Conservation (phyloP, 768 basidiomycete species). For the Dentipellis sp. region DNA sequence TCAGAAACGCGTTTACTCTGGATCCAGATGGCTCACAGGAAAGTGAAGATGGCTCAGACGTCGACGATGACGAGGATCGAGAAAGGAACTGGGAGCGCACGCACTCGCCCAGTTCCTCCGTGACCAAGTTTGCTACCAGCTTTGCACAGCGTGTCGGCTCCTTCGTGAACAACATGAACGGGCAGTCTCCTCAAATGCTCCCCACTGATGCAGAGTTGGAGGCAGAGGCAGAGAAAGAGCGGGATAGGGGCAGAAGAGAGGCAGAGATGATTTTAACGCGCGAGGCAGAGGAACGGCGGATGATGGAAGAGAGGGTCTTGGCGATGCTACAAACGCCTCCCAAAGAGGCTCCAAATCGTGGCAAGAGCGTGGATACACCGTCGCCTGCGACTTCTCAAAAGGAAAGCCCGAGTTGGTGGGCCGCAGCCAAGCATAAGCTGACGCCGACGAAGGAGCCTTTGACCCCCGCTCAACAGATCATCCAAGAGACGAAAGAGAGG, state of each 20-base stretch:
- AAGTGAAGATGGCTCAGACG: conserved; percentile 36
- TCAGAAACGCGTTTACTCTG: conserved; percentile 53
- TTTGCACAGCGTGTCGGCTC: conserved; percentile 69
- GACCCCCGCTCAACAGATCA: conserved; percentile 81
- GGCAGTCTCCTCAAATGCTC: conserved; percentile 24
- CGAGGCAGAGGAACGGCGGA: conserved; percentile 61
- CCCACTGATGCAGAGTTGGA: conserved; percentile 75
- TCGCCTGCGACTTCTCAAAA: conserved; percentile 60
- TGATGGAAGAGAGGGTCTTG: conserved; percentile 65
- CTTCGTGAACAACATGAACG: conserved; percentile 44
- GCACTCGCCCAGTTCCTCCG: conserved; percentile 59
- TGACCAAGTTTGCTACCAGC: conserved; percentile 64
- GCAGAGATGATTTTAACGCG: conserved; percentile 67
- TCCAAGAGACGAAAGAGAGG: conserved; percentile 61
- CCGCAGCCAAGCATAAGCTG: conserved; percentile 60
- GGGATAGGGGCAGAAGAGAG: conserved; percentile 66
- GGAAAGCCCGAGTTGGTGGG: conserved; percentile 62
- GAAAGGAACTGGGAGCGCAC: conserved; percentile 34
- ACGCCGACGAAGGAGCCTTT: conserved; percentile 72
- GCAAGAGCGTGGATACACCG: conserved; percentile 35
- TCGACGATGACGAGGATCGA: conserved; percentile 30
- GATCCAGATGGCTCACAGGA: conserved; percentile 38
- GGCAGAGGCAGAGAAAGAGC: conserved; percentile 69
- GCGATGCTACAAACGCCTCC: conserved; percentile 55
- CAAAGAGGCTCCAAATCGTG: conserved; percentile 28